Conservation (phyloP, 106 monocot genomes). For the Dioscorea dumetorum region DNA sequence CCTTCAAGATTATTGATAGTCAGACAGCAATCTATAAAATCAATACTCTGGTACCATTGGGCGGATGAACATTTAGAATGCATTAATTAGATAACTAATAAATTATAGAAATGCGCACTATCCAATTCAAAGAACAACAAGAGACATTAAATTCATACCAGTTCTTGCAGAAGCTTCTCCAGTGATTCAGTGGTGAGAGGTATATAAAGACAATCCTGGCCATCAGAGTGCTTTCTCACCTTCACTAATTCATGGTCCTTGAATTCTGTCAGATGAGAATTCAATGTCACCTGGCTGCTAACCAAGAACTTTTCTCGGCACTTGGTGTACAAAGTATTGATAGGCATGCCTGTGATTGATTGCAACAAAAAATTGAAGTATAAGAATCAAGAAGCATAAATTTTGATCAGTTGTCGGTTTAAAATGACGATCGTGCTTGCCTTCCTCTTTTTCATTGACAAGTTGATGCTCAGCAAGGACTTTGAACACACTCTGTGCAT, state of each 20-base stretch:
- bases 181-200: conserved; percentile 69
- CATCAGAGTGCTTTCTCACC: conserved; percentile 69
- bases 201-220: conserved; percentile 87
- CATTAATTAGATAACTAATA: too few species aligned
- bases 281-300: conserved; percentile 86
- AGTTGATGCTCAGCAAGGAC: conserved; percentile 72
- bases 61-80: too few species aligned
- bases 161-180: conserved; percentile 66
- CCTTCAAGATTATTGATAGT: too few species aligned
- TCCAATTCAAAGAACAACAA: too few species aligned
- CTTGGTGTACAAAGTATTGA: conserved; percentile 53
- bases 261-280: conserved; percentile 89
- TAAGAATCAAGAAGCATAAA: neutral
- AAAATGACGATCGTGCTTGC: conserved; percentile 16
- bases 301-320: conserved; percentile 88
- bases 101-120: too few species aligned
- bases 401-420: neutral
- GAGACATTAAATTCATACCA: neutral
- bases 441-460: conserved; percentile 79
- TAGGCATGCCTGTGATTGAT: conserved; percentile 65
- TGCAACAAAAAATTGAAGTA: neutral
- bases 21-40: too few species aligned
- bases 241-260: conserved; percentile 91
- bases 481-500: conserved; percentile 89
- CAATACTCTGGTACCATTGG: too few species aligned